Evolutionary conservation across 2,329 filamentous ascomycete genomes (phyloP).

Genomic region (Claviceps africana): DNA sequence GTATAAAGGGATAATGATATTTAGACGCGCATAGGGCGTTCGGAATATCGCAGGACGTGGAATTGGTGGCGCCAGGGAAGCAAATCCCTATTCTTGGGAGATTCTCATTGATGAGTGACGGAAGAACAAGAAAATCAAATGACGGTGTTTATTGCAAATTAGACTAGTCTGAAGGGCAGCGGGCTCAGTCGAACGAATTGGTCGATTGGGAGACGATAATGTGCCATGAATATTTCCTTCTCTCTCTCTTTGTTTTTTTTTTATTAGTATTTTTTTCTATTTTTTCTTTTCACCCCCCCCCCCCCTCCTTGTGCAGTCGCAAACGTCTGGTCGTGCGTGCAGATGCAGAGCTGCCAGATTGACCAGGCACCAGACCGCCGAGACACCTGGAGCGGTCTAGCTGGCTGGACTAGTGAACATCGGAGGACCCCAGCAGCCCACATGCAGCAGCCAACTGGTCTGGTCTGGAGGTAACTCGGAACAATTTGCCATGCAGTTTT

Average conservation of each 20-base stretch:
- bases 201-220: neutral
- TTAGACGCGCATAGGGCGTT: neutral
- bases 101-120: neutral
- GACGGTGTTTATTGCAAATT: neutral
- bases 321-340: no score
- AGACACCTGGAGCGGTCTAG: neutral
- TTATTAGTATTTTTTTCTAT: no score
- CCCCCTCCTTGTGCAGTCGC: no score
- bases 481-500: no score
- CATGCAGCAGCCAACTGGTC: neutral
- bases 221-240: neutral
- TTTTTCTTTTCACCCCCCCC: no score
- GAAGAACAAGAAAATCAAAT: neutral
- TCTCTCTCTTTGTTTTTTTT: no score
- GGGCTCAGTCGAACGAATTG: neutral
- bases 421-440: no score
- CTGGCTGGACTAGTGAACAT: neutral
- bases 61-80: neutral
- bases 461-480: no score
- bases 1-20: constrained; percentile 1
- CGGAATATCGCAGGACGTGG: constrained; percentile 1
- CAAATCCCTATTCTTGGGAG: neutral
- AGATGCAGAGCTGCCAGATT: no score
- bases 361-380: no score
- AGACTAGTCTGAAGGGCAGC: neutral